Evolutionary conservation across 192 early-diverging fungal species (phyloP), one percentile per base, ranked within the genome.

Genomic region (Paraglomus occultum): DNA sequence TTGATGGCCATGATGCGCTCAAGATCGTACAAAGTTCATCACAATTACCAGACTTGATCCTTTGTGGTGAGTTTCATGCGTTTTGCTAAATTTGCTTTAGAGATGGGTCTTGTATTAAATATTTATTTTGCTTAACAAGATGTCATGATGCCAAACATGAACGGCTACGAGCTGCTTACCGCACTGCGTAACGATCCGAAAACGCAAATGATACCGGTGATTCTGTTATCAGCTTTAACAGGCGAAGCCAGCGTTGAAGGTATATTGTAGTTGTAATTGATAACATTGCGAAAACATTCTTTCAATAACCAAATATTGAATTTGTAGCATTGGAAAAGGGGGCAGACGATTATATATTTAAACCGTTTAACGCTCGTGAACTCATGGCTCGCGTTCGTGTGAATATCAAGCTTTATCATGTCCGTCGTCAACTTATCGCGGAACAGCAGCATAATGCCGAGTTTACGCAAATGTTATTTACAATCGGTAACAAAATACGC

Each of bases 81-180:
- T 5, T 31, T 31, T 31, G 31, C 31, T 31, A 31, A 31, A 3
- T 31, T n/a, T n/a, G n/a, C 31, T 1, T 31, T 58, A 61, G 15
- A 53, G 11, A 15, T 70, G 17, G 10, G 53, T 44, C 15, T 39
- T 58, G 22, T 51, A 59, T 43, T 58, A 45, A 47, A 71, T 1
- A 38, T 17, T 51, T 39, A 0, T 43, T 1, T 22, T 18, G 12
- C 6, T 42, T 51, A 7, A 11, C 14, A 64, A 71, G 84, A 86
- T 73, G 77, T 86, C 10, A 83, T 80, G 53, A 88, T 88, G 87
- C 87, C 87, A 5, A 79, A 81, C 8, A 76, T 88, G 82, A 78
- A 86, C 67, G 87, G 87, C 4, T 78, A 79, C 38, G 76, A 79
- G 14, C 67, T 88, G 8, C 62, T 85, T 5, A 75, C 75, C 55